Evolutionary conservation across 352 stramenopile species (phyloP).

Genomic region (Phytophthora cactorum): DNA sequence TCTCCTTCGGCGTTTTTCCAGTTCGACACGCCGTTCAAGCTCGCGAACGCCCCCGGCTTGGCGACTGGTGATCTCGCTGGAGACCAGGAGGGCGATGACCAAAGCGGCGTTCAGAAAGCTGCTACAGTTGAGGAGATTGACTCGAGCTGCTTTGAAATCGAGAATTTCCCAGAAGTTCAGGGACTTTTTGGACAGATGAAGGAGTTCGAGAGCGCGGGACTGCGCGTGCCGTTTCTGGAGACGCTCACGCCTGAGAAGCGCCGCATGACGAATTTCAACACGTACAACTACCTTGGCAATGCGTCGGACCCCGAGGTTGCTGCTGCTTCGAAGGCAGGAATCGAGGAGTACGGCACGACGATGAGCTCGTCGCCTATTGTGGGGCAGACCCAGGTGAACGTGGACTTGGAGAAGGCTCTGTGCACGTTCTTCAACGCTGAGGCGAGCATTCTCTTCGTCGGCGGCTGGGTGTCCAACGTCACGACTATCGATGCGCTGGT

Average conservation of each 20-base stretch:
- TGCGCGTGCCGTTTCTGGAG: constrained; percentile 75
- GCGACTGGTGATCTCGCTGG: constrained; percentile 64
- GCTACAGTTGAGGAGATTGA: constrained; percentile 68
- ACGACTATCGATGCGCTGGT: constrained; percentile 80
- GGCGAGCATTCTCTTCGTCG: constrained; percentile 67
- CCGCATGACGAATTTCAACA: constrained; percentile 87
- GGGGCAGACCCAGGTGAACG: constrained; percentile 73
- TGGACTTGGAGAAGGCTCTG: constrained; percentile 69
- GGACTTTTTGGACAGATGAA: constrained; percentile 72
- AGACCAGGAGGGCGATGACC: constrained; percentile 35
- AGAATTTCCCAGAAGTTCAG: constrained; percentile 70
- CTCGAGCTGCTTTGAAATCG: constrained; percentile 70
- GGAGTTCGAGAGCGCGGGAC: constrained; percentile 72
- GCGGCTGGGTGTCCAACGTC: constrained; percentile 81
- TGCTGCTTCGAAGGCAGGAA: constrained; percentile 59
- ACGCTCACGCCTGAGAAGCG: constrained; percentile 73
- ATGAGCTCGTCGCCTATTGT: constrained; percentile 88
- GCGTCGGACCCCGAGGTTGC: constrained; percentile 62
- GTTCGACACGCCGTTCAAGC: constrained; percentile 67
- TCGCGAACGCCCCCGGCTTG: constrained; percentile 61
- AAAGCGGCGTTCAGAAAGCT: constrained; percentile 34
- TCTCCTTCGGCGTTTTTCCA: constrained; percentile 75
- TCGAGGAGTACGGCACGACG: constrained; percentile 76
- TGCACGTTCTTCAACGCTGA: constrained; percentile 71
- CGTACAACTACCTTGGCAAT: constrained; percentile 88